Base-by-base conservation (phyloP, 257 asterid species). In the Knoxia roxburghii region DNA sequence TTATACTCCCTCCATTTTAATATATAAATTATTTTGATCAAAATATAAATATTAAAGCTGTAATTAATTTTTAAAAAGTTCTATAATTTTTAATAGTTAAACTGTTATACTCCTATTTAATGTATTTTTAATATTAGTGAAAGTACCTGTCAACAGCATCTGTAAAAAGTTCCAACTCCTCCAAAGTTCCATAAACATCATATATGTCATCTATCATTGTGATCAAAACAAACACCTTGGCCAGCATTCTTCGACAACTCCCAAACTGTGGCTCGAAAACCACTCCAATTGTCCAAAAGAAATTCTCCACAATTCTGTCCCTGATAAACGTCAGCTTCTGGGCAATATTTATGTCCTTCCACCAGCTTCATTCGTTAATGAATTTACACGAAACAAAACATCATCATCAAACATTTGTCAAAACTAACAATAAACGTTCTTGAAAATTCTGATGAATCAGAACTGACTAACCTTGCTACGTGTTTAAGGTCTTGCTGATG, bases 161-260 rank as follows among this genome's bases (percentile, higher is more conserved):
- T 5, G 75, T 71, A n/a, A 71, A 71, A 5, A 43, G 56, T 15
- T 71, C 59, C 39, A 71, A 24, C 46, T 71, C 75, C 2, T 71
- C 75, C 2, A 71, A 1, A 17, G 75, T 71, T 63, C 75, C 75
- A 46, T 71, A 71, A 40, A 71, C 65, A 24, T 71, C 75, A 41
- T 53, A 71, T 8, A 63, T 56, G 9, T 71, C 70, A 63, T 71
- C 75, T 6, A 53, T 43, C 7, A 60, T 54, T 2, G 64, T 71
- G 39, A 71, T 20, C 17, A 71, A 39, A 30, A 57, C 43, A 48
- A 39, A 27, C 30, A 71, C 65, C 58, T 63, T 54, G 10, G 75
- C 54, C 12, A 30, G 52, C 70, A 71, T 71, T 53, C 56, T 71
- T 71, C 75, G 20, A 15, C 65, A 71, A 32, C 39, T 43, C 35